Conservation (phyloP, 768 basidiomycete species). For the Lactarius indigo region DNA sequence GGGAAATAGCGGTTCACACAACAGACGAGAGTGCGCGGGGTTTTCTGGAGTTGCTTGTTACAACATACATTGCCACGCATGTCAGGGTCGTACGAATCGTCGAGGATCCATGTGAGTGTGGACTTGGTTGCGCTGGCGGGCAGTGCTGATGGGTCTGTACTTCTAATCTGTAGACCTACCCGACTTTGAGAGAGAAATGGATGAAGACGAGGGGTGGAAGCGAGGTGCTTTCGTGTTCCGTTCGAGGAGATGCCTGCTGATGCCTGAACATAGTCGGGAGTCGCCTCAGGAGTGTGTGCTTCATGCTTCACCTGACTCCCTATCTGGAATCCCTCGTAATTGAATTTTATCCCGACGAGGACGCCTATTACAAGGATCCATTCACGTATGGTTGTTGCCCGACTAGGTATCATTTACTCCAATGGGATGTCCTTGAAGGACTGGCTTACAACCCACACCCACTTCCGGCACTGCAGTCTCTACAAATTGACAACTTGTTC, state of each 20-base stretch:
- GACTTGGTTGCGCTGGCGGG: not conserved
- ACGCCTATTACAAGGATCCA: too few relatives aligned
- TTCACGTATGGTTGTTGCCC: not conserved
- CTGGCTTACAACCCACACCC: not conserved
- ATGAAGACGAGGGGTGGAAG: too few relatives aligned
- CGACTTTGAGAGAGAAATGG: too few relatives aligned
- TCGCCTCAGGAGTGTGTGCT: not conserved
- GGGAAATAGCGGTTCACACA: not conserved
- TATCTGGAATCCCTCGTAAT: not conserved
- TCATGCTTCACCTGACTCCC: not conserved
- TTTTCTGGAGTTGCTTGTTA: not conserved
- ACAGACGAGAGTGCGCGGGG: not conserved
- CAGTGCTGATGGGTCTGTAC: not conserved
- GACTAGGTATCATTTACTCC: not conserved
- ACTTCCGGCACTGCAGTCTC: not conserved
- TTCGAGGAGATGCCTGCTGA: not conserved
- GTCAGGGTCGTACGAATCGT: not conserved
- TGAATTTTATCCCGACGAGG: not conserved
- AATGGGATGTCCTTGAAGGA: not conserved
- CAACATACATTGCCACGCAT: not conserved
- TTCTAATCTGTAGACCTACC: not conserved
- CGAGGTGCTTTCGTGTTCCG: not conserved
- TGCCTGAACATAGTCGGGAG: not conserved
- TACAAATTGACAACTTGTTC: not conserved
- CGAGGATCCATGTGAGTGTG: not conserved